Percentiles rank a stretch among this genome's conserved stretches.
These are phyloP conservation scores for Venturia effusa DNA, from an alignment of 2,329 filamentous ascomycete species.

Conservation along the genomic window DNA sequence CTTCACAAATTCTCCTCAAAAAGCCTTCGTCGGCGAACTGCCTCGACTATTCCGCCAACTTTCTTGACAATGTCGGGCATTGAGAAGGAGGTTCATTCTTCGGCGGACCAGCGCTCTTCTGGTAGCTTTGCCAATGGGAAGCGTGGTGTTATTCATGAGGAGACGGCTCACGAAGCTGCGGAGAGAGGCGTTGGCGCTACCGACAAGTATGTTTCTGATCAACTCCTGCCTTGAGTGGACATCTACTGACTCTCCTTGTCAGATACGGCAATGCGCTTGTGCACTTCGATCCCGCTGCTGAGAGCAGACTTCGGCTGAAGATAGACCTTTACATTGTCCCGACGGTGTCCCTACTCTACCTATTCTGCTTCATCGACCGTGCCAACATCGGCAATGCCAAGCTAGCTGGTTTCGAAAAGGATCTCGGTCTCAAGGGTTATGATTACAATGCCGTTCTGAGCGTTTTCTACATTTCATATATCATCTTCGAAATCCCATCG, in stretches of 20 bases:
- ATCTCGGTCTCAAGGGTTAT: constrained; percentile 48
- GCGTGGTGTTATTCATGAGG: background rate
- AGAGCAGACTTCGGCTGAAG: constrained; percentile 48
- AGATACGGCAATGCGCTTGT: constrained; percentile 9
- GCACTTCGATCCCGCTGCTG: constrained; percentile 27
- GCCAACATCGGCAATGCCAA: constrained; percentile 65
- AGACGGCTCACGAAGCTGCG: constrained; percentile 8
- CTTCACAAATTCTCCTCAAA: background rate
- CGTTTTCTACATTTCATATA: constrained; percentile 63
- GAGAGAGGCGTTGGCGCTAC: background rate
- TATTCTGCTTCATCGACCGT: constrained; percentile 67
- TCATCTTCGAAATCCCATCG: constrained; percentile 59
- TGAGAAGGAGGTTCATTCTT: background rate
- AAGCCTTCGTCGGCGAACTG: background rate
- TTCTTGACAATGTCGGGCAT: background rate
- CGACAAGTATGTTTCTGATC: background rate
- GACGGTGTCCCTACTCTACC: constrained; percentile 54
- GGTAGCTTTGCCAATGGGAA: background rate
- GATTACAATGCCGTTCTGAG: constrained; percentile 61
- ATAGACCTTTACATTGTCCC: constrained; percentile 57
- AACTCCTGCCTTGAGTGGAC: background rate
- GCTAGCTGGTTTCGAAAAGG: constrained; percentile 52
- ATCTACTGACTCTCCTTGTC: background rate
- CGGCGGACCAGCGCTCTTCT: background rate
- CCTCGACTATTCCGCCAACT: background rate